A percentile compares a stretch with the other conserved stretches of the same genome.
phyloP scores from a whole-genome alignment of 164 flowering plant species.

The Stephania japonica region DNA sequence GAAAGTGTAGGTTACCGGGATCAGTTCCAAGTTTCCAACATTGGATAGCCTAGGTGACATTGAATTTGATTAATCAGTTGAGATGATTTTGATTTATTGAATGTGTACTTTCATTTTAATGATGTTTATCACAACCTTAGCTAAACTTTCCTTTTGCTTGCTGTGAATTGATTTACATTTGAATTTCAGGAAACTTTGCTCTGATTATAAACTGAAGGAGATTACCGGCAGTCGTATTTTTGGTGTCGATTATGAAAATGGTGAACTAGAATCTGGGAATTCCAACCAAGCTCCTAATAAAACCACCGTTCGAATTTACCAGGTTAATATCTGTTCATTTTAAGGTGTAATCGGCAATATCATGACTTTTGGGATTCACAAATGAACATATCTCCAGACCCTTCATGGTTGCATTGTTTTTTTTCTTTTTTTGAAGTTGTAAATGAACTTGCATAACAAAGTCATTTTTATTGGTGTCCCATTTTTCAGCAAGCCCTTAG shows the following conservation, averaged over 20 bases:
- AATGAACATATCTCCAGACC: background rate
- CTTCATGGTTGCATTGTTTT: background rate
- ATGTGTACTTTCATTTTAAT: too few relatives aligned
- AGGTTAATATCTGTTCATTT: constrained; percentile 40
- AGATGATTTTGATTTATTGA: too few relatives aligned
- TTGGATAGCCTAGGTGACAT: too few relatives aligned
- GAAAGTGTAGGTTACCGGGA: too few relatives aligned
- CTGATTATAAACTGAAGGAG: constrained; percentile 78
- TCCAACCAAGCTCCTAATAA: constrained; percentile 40
- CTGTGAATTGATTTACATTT: background rate
- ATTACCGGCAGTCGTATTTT: constrained; percentile 95
- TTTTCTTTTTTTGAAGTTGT: background rate
- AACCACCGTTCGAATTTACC: constrained; percentile 77
- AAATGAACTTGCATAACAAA: background rate
- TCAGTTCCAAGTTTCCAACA: too few relatives aligned
- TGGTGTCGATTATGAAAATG: constrained; percentile 46
- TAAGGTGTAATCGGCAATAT: background rate
- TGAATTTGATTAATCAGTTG: too few relatives aligned
- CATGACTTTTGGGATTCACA: background rate
- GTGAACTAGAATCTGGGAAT: constrained; percentile 37
- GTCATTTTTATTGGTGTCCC: background rate
- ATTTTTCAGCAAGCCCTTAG: constrained; percentile 60
- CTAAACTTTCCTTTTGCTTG: background rate
- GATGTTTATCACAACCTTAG: too few relatives aligned
- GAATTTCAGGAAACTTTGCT: constrained; percentile 77